A percentile compares a stretch with the other conserved stretches of the same genome.
These are phyloP conservation scores for Ramaria sp. DNA, from an alignment of 768 basidiomycete species.

Conservation along the genomic window DNA sequence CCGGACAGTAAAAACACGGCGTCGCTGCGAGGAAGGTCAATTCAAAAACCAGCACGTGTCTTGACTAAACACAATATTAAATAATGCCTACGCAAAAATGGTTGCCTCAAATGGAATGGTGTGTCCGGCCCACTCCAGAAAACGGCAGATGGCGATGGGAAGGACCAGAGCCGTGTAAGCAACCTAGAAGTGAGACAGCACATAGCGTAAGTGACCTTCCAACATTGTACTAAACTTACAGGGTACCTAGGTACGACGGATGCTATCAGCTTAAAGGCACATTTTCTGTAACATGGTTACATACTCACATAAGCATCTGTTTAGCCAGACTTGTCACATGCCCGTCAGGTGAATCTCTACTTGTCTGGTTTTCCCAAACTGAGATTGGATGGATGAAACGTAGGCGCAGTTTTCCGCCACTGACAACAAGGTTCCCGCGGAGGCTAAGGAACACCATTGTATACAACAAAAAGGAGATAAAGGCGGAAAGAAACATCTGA, in stretches of 20 bases:
- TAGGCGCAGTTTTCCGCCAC: slow-evolving; percentile 26
- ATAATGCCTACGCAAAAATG: neutral
- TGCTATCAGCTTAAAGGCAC: neutral
- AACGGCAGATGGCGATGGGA: neutral
- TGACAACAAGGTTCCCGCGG: slow-evolving; percentile 36
- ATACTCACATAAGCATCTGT: slow-evolving; percentile 38
- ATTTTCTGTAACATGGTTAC: neutral
- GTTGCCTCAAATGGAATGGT: neutral
- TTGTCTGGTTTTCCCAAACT: slow-evolving; percentile 17
- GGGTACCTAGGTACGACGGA: slow-evolving; percentile 1
- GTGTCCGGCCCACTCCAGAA: neutral
- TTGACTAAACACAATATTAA: neutral
- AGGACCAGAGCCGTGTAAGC: neutral
- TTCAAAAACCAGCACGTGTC: too few species aligned
- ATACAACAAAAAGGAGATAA: slow-evolving; percentile 35
- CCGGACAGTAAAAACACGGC: too few species aligned
- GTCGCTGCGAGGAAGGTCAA: too few species aligned
- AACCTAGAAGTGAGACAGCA: neutral
- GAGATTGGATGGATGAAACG: slow-evolving; percentile 14
- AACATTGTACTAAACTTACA: neutral
- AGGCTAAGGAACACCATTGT: slow-evolving; percentile 35
- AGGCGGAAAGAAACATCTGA: slow-evolving; percentile 42
- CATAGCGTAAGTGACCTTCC: neutral
- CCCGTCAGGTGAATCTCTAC: slow-evolving; percentile 1
- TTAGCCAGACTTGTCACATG: slow-evolving; percentile 24